Evolutionary conservation across 768 basidiomycete genomes (phyloP).

Genomic region (Erythrobasidium yunnanense): DNA sequence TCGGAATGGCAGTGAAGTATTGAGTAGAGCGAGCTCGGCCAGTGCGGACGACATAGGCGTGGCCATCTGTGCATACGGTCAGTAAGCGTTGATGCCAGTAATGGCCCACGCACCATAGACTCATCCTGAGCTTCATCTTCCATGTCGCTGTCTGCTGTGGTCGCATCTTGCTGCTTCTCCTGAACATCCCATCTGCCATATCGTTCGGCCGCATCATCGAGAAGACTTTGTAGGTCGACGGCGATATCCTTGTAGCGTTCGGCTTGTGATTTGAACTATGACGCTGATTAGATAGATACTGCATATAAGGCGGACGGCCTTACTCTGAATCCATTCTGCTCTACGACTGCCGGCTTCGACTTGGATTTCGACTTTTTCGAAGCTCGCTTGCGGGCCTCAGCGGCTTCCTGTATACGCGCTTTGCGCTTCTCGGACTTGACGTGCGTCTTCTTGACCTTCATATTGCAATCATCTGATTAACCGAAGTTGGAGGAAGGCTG

Average conservation of each 20-base stretch:
- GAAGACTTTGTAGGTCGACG: conserved; percentile 4
- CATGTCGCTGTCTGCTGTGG: not conserved
- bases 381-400: not conserved
- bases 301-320: not conserved
- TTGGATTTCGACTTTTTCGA: not conserved
- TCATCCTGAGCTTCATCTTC: conserved; percentile 3
- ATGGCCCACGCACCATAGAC: not conserved
- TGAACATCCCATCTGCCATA: conserved; percentile 11
- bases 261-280: conserved; percentile 20
- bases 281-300: not conserved
- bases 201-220: conserved; percentile 21
- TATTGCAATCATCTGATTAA: no score
- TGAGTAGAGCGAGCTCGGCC: conserved; percentile 22
- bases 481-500: no score
- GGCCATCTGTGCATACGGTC: not conserved
- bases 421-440: conserved; percentile 24
- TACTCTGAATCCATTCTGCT: conserved; percentile 15
- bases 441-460: conserved; percentile 23
- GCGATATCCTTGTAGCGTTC: conserved; percentile 23
- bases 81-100: not conserved
- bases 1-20: conserved; percentile 18
- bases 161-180: not conserved
- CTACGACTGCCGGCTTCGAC: not conserved
- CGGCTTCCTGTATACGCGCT: not conserved
- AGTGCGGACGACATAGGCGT: conserved; percentile 23